phyloP scores from a whole-genome alignment of 306 rosid genomes.

The Macrotyloma uniflorum region DNA sequence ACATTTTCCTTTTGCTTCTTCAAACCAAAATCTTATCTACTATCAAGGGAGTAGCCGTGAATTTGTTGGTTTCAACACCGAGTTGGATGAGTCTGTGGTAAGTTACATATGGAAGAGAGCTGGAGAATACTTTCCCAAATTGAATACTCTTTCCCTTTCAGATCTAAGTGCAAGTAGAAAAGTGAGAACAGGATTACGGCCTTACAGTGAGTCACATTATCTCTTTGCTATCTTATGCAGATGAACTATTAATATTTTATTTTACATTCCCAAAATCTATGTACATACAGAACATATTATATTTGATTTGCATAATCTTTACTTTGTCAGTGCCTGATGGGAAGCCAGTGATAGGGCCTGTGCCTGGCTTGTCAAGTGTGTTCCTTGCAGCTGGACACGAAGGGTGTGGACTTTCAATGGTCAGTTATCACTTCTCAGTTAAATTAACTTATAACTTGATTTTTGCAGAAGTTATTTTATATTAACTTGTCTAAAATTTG shows the following conservation, averaged over 20 bases:
- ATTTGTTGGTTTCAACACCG: conserved; percentile 78
- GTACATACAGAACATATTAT: not conserved
- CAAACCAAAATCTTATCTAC: conserved; percentile 21
- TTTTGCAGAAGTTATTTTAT: no score
- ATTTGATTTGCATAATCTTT: conserved; percentile 32
- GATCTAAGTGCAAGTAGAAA: conserved; percentile 55
- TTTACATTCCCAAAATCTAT: not conserved
- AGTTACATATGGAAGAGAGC: conserved; percentile 74
- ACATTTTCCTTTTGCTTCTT: conserved; percentile 1
- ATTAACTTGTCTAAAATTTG: no score
- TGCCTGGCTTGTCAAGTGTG: conserved; percentile 79
- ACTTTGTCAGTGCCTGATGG: conserved; percentile 79
- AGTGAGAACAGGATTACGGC: conserved; percentile 87
- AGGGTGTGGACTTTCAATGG: conserved; percentile 89
- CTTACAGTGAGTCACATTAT: conserved; percentile 73
- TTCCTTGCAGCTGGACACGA: conserved; percentile 97
- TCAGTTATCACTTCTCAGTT: conserved; percentile 38
- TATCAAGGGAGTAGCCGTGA: conserved; percentile 85
- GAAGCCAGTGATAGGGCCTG: conserved; percentile 82
- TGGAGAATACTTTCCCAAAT: conserved; percentile 73
- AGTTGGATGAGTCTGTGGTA: conserved; percentile 66
- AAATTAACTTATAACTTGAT: no score
- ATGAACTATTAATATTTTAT: not conserved
- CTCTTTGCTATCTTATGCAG: conserved; percentile 21
- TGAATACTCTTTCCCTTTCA: conserved; percentile 60